Evolutionary conservation across 805 yeast species (phyloP).

Genomic region (Metschnikowia borealis): DNA sequence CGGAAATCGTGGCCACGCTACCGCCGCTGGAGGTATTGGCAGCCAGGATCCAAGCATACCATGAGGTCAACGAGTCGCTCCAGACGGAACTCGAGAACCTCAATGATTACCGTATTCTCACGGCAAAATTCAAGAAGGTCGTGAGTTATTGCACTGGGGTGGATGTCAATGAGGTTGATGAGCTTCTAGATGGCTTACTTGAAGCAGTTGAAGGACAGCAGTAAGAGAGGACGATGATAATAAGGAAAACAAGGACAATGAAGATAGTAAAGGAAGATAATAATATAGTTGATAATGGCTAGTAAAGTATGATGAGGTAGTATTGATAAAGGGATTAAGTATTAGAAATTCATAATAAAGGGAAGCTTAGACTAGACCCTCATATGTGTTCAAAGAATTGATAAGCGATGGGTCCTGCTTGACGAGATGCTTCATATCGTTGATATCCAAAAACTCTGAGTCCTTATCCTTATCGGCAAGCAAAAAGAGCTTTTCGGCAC

Average conservation of each 20-base stretch:
- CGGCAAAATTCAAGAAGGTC: conserved; percentile 76
- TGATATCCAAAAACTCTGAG: conserved; percentile 61
- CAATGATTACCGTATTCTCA: conserved; percentile 38
- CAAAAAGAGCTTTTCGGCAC: conserved; percentile 77
- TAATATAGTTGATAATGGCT: too few relatives aligned
- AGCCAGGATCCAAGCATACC: conserved; percentile 81
- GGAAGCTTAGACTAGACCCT: conserved; percentile 58
- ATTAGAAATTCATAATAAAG: background rate
- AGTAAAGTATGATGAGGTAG: too few relatives aligned
- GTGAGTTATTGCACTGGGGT: conserved; percentile 89
- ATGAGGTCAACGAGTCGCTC: conserved; percentile 59
- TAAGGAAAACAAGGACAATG: too few relatives aligned
- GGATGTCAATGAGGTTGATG: conserved; percentile 74
- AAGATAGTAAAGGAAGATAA: too few relatives aligned
- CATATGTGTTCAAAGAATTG: conserved; percentile 73
- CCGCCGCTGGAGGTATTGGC: conserved; percentile 51
- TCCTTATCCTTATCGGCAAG: conserved; percentile 68
- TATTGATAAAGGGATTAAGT: background rate
- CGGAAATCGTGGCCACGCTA: conserved; percentile 28
- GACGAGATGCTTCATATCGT: conserved; percentile 80
- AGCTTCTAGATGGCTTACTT: conserved; percentile 74
- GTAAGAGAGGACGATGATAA: conserved; percentile 7
- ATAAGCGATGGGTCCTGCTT: conserved; percentile 74
- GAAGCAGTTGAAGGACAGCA: conserved; percentile 81
- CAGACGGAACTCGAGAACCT: conserved; percentile 50